Evolutionary conservation across 805 yeast species (phyloP).

Genomic region (Yarrowia bubula): DNA sequence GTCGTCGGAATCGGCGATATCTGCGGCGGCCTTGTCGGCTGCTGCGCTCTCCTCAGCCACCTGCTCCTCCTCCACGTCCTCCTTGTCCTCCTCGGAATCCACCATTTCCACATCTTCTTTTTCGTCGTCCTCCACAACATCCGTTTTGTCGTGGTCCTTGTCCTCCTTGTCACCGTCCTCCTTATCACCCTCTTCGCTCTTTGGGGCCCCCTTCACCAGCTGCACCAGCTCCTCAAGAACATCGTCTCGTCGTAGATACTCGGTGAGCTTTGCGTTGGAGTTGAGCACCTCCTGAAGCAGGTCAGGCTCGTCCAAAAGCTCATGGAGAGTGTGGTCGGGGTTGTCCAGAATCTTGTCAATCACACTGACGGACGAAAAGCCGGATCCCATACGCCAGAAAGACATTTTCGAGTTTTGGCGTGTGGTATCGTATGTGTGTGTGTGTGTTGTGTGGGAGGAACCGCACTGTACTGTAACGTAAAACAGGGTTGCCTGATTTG

Average conservation of each 20-base stretch:
- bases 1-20: not conserved
- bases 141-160: conserved; percentile 28
- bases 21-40: not conserved
- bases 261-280: conserved; percentile 71
- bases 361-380: conserved; percentile 54
- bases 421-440: not conserved
- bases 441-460: not conserved
- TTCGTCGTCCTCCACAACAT: conserved; percentile 31
- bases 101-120: conserved; percentile 33
- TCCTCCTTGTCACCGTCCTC: conserved; percentile 24
- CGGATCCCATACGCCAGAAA: conserved; percentile 63
- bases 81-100: conserved; percentile 33
- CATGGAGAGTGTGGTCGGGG: conserved; percentile 45
- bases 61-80: not conserved
- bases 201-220: conserved; percentile 30
- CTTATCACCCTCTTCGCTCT: conserved; percentile 21
- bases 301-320: conserved; percentile 71
- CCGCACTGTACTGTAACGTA: not conserved
- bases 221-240: conserved; percentile 61
- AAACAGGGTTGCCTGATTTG: conserved; percentile 26
- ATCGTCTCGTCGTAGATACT: conserved; percentile 75
- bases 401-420: conserved; percentile 40
- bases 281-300: conserved; percentile 68
- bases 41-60: too few relatives aligned
- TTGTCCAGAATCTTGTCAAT: conserved; percentile 52